A percentile compares a stretch with the other conserved stretches of the same genome.
Evolutionary conservation across 2,329 filamentous ascomycete species (phyloP).

Genomic region (Plectosphaerella sp.): DNA sequence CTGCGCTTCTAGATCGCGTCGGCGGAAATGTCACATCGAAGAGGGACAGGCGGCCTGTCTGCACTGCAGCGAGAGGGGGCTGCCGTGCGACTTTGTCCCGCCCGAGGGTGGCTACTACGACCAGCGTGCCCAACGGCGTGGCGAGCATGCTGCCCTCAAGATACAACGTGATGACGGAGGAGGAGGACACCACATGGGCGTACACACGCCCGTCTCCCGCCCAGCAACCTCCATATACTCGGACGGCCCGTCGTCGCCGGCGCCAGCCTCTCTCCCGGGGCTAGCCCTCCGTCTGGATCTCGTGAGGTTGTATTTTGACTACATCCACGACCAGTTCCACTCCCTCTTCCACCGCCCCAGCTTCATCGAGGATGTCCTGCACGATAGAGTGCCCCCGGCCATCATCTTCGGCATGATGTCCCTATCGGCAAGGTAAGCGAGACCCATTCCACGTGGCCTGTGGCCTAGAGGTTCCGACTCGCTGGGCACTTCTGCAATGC

Average conservation of each 20-base stretch:
- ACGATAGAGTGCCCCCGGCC: slow-evolving; percentile 13
- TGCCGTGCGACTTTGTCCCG: slow-evolving; percentile 40
- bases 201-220: background rate
- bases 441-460: background rate
- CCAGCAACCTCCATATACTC: background rate
- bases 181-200: background rate
- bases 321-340: slow-evolving; percentile 29
- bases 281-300: slow-evolving; percentile 15
- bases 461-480: too few relatives aligned
- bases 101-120: slow-evolving; percentile 12
- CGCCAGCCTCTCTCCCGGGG: slow-evolving; percentile 8
- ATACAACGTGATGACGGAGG: background rate
- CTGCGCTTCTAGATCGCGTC: slow-evolving; percentile 5
- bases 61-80: slow-evolving; percentile 42
- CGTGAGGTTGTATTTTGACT: slow-evolving; percentile 26
- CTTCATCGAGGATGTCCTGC: slow-evolving; percentile 16
- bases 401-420: slow-evolving; percentile 20
- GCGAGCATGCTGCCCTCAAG: background rate
- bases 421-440: slow-evolving; percentile 16
- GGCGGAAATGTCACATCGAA: slow-evolving; percentile 10
- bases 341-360: slow-evolving; percentile 25
- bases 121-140: slow-evolving; percentile 9
- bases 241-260: background rate
- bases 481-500: background rate
- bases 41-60: slow-evolving; percentile 39